Evolutionary conservation across 2,329 filamentous ascomycete genomes (phyloP).

Genomic region (Hypoxylon sp.): DNA sequence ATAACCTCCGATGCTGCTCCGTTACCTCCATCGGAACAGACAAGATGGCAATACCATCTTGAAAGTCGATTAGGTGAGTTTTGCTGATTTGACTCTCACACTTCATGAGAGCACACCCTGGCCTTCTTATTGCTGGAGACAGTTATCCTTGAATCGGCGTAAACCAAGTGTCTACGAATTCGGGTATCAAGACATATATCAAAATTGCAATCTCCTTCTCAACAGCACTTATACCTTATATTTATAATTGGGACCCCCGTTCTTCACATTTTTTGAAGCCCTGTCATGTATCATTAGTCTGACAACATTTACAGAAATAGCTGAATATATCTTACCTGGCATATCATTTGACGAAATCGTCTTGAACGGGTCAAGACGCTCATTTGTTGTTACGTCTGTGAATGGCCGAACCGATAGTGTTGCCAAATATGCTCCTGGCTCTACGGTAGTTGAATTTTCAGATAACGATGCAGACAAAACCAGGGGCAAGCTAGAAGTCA

Average conservation of each 20-base stretch:
- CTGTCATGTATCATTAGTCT: slow-evolving; percentile 30
- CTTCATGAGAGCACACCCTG: background rate
- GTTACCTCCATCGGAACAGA: slow-evolving; percentile 51
- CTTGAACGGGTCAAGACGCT: slow-evolving; percentile 69
- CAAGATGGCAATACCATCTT: slow-evolving; percentile 52
- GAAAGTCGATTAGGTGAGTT: slow-evolving; percentile 51
- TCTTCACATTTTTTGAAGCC: background rate
- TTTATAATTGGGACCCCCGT: background rate
- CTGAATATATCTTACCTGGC: slow-evolving; percentile 78
- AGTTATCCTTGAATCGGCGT: background rate
- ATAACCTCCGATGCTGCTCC: slow-evolving; percentile 60
- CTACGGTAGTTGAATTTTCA: slow-evolving; percentile 59
- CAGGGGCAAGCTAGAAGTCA: slow-evolving; percentile 61
- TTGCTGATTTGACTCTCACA: background rate
- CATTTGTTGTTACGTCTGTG: slow-evolving; percentile 73
- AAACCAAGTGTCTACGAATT: background rate
- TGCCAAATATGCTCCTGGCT: slow-evolving; percentile 60
- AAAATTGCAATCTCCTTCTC: background rate
- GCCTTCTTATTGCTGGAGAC: background rate
- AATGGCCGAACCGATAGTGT: slow-evolving; percentile 63
- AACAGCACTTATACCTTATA: background rate
- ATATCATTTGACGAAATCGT: slow-evolving; percentile 77
- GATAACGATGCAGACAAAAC: slow-evolving; percentile 50
- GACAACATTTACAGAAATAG: slow-evolving; percentile 62
- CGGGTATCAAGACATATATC: background rate